These are phyloP conservation scores for Thymus mandschuricus DNA, from an alignment of 257 asterid genomes.

Conservation along the genomic window DNA sequence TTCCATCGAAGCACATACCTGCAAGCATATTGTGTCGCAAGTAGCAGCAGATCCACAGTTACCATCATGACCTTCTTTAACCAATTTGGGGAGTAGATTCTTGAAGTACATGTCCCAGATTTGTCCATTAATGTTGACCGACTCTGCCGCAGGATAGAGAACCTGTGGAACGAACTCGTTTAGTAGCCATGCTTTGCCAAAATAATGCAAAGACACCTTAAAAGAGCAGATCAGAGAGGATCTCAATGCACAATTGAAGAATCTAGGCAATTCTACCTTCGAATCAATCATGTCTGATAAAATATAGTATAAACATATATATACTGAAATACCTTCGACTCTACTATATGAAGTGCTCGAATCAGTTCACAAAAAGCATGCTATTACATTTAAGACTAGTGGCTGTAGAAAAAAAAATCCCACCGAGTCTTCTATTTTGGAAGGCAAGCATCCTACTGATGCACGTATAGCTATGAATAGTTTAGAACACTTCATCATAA, in stretches of 20 bases:
- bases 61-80: constrained; percentile 81
- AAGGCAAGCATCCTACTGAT: background rate
- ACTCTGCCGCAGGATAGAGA: constrained; percentile 71
- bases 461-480: background rate
- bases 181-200: background rate
- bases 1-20: constrained; percentile 47
- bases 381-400: background rate
- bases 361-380: no score
- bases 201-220: background rate
- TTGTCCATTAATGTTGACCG: constrained; percentile 73
- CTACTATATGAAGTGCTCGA: background rate
- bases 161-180: constrained; percentile 49
- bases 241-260: background rate
- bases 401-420: background rate
- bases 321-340: background rate
- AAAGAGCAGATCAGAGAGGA: background rate
- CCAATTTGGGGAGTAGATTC: constrained; percentile 76
- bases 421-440: background rate
- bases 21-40: constrained; percentile 90
- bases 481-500: background rate
- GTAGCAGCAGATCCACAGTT: constrained; percentile 86
- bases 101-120: constrained; percentile 89
- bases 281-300: background rate
- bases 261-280: background rate
- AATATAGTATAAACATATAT: background rate